phyloP scores from a whole-genome alignment of 2,329 filamentous ascomycete genomes.

The Drechslerella coelobrocha region DNA sequence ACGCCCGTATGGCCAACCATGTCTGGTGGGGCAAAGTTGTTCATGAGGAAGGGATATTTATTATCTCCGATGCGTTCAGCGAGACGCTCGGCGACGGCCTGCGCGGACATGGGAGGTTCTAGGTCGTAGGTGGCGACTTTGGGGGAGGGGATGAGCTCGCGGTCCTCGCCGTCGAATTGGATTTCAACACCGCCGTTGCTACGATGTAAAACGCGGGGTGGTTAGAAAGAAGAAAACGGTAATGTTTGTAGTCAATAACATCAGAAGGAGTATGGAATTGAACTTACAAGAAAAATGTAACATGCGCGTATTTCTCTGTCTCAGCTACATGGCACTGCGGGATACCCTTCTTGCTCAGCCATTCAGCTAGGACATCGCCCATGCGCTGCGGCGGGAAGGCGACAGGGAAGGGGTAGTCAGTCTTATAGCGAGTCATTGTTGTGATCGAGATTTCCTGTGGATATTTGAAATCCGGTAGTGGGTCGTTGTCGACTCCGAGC shows the following conservation, averaged over 20 bases:
- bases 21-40: constrained; percentile 99
- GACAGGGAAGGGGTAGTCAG: constrained; percentile 86
- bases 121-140: constrained; percentile 95
- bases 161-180: constrained; percentile 87
- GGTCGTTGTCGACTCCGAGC: constrained; percentile 89
- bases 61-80: constrained; percentile 83
- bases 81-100: constrained; percentile 86
- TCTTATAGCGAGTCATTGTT: constrained; percentile 99
- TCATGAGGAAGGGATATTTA: constrained; percentile 97
- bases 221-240: not conserved
- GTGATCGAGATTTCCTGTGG: constrained; percentile 85
- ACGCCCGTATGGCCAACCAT: constrained; percentile 99
- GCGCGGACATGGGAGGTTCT: constrained; percentile 94
- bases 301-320: constrained; percentile 99
- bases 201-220: constrained; percentile 69
- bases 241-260: not conserved
- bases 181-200: constrained; percentile 95
- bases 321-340: constrained; percentile 97
- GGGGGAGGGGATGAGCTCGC: constrained; percentile 93
- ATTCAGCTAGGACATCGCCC: constrained; percentile 98
- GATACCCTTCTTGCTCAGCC: constrained; percentile 84
- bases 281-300: constrained; percentile 71
- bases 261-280: not conserved
- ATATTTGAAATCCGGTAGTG: constrained; percentile 88
- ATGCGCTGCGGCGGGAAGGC: constrained; percentile 95